These are phyloP conservation scores for Kitagawia praeruptora DNA, from an alignment of 129 eudicot genomes.

Conservation along the genomic window DNA sequence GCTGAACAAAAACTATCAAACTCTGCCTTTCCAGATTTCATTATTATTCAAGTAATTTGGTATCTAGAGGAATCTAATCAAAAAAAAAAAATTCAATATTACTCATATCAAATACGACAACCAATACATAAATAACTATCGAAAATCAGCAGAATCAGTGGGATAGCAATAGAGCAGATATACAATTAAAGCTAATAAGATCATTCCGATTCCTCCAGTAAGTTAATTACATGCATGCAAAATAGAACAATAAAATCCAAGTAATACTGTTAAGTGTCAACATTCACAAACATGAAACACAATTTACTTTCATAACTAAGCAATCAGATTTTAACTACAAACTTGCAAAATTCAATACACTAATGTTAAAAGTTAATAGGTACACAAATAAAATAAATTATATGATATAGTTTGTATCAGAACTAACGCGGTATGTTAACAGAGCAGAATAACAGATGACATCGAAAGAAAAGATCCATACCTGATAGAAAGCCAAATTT, in stretches of 20 bases:
- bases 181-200: background rate
- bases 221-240: background rate
- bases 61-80: background rate
- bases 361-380: no score
- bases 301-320: background rate
- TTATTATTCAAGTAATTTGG: background rate
- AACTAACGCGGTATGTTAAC: background rate
- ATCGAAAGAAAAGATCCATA: background rate
- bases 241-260: background rate
- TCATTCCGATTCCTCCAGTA: background rate
- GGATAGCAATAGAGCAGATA: background rate
- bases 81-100: no score
- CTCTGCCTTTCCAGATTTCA: background rate
- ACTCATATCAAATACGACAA: background rate
- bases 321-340: background rate
- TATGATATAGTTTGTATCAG: no score
- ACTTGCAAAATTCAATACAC: background rate
- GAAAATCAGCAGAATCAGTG: background rate
- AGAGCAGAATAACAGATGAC: background rate
- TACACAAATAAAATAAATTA: no score
- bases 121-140: no score
- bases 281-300: background rate
- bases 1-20: conserved; percentile 4
- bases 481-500: background rate
- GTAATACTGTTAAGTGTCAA: no score